These are phyloP conservation scores for Metschnikowia borealis DNA, from an alignment of 805 yeast genomes.

Conservation along the genomic window DNA sequence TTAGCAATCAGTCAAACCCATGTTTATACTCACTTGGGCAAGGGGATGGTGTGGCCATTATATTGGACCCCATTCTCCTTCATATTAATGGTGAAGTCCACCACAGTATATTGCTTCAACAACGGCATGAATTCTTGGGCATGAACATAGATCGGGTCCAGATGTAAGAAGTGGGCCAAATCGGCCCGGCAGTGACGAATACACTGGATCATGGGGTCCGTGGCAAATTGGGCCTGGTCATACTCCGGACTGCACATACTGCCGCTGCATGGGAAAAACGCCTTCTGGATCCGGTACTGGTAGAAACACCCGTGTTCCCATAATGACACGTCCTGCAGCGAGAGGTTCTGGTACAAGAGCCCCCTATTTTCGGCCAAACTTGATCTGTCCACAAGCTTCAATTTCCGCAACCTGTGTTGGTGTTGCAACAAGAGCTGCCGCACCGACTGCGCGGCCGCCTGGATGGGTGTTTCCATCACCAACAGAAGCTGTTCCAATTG, in stretches of 20 bases:
- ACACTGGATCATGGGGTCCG: slow-evolving; percentile 6
- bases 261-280: slow-evolving; percentile 5
- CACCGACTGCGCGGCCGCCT: slow-evolving; percentile 4
- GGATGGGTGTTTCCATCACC: slow-evolving; percentile 8
- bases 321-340: not conserved
- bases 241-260: slow-evolving; percentile 3
- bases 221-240: slow-evolving; percentile 4
- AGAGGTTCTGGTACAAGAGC: slow-evolving; percentile 5
- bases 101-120: slow-evolving; percentile 4
- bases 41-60: slow-evolving; percentile 4
- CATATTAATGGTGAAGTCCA: slow-evolving; percentile 7
- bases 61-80: slow-evolving; percentile 6
- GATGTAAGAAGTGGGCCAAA: slow-evolving; percentile 1
- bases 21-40: not conserved
- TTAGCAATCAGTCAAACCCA: too few species aligned
- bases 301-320: slow-evolving; percentile 12
- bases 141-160: slow-evolving; percentile 1
- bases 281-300: slow-evolving; percentile 5
- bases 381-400: slow-evolving; percentile 8
- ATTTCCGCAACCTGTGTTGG: slow-evolving; percentile 6
- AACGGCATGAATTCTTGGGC: slow-evolving; percentile 5
- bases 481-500: slow-evolving; percentile 7
- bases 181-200: slow-evolving; percentile 1
- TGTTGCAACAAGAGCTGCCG: slow-evolving; percentile 1
- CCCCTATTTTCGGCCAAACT: not conserved